phyloP scores from a whole-genome alignment of 345 rosid species.

The Orychophragmus violaceus region DNA sequence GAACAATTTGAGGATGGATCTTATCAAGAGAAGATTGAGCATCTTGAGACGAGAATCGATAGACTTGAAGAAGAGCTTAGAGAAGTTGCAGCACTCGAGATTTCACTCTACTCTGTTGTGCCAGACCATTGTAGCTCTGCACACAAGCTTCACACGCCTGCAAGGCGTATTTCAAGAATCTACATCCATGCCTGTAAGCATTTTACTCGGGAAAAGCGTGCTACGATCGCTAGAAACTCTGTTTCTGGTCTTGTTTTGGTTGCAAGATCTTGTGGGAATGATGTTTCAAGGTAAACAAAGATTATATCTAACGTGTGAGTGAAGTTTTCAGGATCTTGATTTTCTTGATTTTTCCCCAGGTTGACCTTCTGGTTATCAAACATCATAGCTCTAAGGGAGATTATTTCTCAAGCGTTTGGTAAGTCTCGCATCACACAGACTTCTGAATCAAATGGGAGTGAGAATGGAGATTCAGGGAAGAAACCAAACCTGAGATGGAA shows the following conservation, averaged over 20 bases:
- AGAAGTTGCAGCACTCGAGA: constrained; percentile 94
- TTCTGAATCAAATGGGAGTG: constrained; percentile 41
- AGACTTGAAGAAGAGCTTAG: constrained; percentile 91
- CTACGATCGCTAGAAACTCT: constrained; percentile 70
- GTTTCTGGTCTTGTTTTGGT: constrained; percentile 83
- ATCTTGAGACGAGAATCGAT: constrained; percentile 65
- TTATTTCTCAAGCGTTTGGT: constrained; percentile 72
- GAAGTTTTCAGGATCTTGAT: not conserved
- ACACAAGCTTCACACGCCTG: constrained; percentile 91
- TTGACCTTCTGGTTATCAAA: constrained; percentile 93
- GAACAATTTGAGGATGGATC: constrained; percentile 42
- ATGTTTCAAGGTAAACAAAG: constrained; percentile 65
- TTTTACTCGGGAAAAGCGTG: constrained; percentile 60
- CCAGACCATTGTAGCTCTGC: constrained; percentile 91
- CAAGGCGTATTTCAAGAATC: constrained; percentile 88
- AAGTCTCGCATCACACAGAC: constrained; percentile 37
- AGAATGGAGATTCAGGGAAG: constrained; percentile 11
- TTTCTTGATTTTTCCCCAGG: constrained; percentile 38
- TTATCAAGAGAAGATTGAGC: constrained; percentile 47
- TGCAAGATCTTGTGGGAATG: constrained; percentile 82
- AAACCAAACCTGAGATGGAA: constrained; percentile 25
- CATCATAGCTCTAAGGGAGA: constrained; percentile 72
- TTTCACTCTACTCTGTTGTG: constrained; percentile 78
- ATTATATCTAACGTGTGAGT: not conserved
- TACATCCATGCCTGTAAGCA: constrained; percentile 86